Evolutionary conservation across 345 rosid genomes (phyloP).

Genomic region (Dipteronia sinensis): DNA sequence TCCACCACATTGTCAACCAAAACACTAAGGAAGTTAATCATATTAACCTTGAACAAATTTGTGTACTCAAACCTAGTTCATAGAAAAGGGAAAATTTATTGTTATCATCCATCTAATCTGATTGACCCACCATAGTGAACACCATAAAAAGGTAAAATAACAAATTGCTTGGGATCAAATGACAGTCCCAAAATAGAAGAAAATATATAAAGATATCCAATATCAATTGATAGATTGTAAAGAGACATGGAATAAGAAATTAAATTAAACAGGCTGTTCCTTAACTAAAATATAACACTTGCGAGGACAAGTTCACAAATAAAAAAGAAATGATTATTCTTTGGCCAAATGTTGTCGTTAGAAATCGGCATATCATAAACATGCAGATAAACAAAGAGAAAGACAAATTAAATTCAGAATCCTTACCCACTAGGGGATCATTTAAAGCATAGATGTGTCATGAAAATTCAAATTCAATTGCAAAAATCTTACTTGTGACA

Average conservation of each 20-base stretch:
- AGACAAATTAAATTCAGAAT: constrained; percentile 1
- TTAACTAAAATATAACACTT: neutral
- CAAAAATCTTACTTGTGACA: constrained; percentile 57
- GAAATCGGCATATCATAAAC: neutral
- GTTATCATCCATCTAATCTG: neutral
- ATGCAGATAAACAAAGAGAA: constrained; percentile 1
- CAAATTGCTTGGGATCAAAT: too few relatives aligned
- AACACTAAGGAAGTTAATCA: neutral
- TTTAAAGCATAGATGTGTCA: neutral
- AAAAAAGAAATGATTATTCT: neutral
- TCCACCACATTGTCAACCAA: neutral
- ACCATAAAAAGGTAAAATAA: too few relatives aligned
- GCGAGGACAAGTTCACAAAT: neutral
- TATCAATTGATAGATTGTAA: neutral
- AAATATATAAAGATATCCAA: neutral
- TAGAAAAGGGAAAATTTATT: neutral
- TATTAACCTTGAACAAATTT: neutral
- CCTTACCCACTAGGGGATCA: neutral
- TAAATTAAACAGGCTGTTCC: neutral
- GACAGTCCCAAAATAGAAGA: too few relatives aligned
- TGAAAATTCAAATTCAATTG: neutral
- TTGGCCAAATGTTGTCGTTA: neutral
- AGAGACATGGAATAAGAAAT: neutral
- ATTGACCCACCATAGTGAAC: neutral
- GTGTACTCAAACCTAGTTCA: neutral